Conservation (phyloP, 176 grass and related monocot species). For the Poa pratensis region DNA sequence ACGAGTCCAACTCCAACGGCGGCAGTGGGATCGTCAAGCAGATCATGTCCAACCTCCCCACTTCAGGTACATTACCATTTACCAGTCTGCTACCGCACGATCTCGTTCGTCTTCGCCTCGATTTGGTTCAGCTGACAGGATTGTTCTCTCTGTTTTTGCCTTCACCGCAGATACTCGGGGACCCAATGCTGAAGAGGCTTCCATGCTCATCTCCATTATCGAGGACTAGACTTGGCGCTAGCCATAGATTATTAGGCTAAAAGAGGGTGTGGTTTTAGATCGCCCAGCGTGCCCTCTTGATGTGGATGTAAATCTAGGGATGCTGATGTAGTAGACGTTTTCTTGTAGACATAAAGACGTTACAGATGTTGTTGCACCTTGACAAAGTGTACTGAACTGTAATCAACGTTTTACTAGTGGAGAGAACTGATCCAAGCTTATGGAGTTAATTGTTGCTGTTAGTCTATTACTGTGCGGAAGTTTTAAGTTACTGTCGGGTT, state of each 20-base stretch:
- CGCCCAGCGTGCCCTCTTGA: background rate
- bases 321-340: background rate
- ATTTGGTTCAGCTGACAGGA: slow-evolving; percentile 1
- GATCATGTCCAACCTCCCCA: slow-evolving; percentile 43
- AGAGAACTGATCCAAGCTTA: background rate
- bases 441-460: background rate
- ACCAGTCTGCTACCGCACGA: background rate
- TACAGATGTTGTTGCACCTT: slow-evolving; percentile 7
- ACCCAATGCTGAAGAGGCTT: slow-evolving; percentile 54
- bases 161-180: slow-evolving; percentile 43
- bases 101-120: no score
- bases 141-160: background rate
- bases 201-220: slow-evolving; percentile 64
- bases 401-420: background rate
- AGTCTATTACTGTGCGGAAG: background rate
- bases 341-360: background rate
- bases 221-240: slow-evolving; percentile 67
- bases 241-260: background rate
- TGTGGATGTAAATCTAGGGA: slow-evolving; percentile 9
- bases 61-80: slow-evolving; percentile 21
- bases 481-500: background rate
- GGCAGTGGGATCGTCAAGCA: slow-evolving; percentile 39
- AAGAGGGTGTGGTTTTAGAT: background rate
- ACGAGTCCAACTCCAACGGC: background rate
- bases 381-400: slow-evolving; percentile 18